phyloP scores from a whole-genome alignment of 2,329 filamentous ascomycete species.

The Eutypella sp. region DNA sequence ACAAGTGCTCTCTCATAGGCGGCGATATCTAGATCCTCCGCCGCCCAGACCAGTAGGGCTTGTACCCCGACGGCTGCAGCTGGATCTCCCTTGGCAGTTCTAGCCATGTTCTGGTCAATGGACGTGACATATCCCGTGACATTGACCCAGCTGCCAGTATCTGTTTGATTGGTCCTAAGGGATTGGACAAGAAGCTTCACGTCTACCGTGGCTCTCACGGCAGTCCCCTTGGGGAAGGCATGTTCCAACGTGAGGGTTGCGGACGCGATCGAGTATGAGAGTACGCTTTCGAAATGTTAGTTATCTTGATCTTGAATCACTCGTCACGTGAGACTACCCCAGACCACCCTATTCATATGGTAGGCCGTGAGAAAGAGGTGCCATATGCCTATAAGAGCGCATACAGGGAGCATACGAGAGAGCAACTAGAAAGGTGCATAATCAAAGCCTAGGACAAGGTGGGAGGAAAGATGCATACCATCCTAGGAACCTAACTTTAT shows the following conservation, averaged over 20 bases:
- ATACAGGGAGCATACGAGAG: neutral
- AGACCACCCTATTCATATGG: too few species aligned
- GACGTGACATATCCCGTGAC: slow-evolving; percentile 71
- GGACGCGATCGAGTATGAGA: slow-evolving; percentile 44
- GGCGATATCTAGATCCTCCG: slow-evolving; percentile 65
- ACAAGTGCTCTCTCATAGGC: slow-evolving; percentile 62
- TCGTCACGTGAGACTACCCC: neutral
- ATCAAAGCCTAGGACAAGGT: too few species aligned
- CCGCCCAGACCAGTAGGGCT: slow-evolving; percentile 71
- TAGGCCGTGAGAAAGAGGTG: too few species aligned
- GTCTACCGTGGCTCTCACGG: slow-evolving; percentile 57
- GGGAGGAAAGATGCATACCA: slow-evolving; percentile 60
- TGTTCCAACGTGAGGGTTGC: slow-evolving; percentile 67
- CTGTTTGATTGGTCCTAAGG: slow-evolving; percentile 57
- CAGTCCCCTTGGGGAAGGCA: slow-evolving; percentile 46
- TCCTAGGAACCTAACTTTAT: slow-evolving; percentile 89
- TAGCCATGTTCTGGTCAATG: slow-evolving; percentile 6
- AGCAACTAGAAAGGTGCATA: too few species aligned
- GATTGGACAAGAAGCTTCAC: slow-evolving; percentile 65
- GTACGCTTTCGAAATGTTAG: slow-evolving; percentile 39
- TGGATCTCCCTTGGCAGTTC: slow-evolving; percentile 5
- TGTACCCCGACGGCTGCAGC: slow-evolving; percentile 49
- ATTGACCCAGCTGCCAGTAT: slow-evolving; percentile 82
- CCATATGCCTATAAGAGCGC: too few species aligned
- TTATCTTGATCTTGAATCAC: slow-evolving; percentile 4